Evolutionary conservation across 164 flowering plant genomes (phyloP).

Genomic region (Vitis cinerea): DNA sequence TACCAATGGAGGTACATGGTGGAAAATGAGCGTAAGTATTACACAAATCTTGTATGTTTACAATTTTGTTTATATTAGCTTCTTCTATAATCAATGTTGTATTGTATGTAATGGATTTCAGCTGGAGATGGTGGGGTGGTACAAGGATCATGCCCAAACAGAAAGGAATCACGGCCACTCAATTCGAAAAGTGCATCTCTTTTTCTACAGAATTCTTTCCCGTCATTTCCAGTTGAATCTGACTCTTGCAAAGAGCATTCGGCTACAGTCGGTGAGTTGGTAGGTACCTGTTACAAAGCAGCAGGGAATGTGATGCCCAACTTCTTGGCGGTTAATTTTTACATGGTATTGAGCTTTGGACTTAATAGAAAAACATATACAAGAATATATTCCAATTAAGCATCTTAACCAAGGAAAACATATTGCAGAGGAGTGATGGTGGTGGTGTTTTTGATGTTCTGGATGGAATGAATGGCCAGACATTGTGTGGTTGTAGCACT

Average conservation of each 20-base stretch:
- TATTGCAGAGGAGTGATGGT: slow-evolving; percentile 93
- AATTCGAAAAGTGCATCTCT: slow-evolving; percentile 71
- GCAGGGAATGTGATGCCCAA: slow-evolving; percentile 85
- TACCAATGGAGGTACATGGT: slow-evolving; percentile 95
- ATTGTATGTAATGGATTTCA: slow-evolving; percentile 33
- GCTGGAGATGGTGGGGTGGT: slow-evolving; percentile 94
- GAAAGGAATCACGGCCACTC: slow-evolving; percentile 81
- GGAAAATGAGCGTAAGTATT: slow-evolving; percentile 83
- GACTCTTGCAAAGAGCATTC: slow-evolving; percentile 93
- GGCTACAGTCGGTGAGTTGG: slow-evolving; percentile 64
- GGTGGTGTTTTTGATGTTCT: slow-evolving; percentile 83
- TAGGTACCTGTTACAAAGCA: slow-evolving; percentile 77
- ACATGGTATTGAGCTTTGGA: slow-evolving; percentile 65
- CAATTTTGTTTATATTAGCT: background rate
- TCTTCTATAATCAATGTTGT: slow-evolving; percentile 1
- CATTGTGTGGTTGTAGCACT: slow-evolving; percentile 77
- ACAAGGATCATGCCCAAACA: slow-evolving; percentile 76
- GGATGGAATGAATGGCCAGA: slow-evolving; percentile 88
- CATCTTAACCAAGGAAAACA: slow-evolving; percentile 17
- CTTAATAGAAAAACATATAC: background rate
- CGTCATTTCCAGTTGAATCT: slow-evolving; percentile 66
- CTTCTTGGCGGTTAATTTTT: slow-evolving; percentile 90
- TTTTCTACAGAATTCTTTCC: slow-evolving; percentile 84
- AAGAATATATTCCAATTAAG: background rate
- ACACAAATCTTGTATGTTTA: background rate